Percentiles rank a stretch among this genome's conserved stretches.
Conservation (phyloP, 2,329 filamentous ascomycete genomes). For the Tolypocladium guangdongense region DNA sequence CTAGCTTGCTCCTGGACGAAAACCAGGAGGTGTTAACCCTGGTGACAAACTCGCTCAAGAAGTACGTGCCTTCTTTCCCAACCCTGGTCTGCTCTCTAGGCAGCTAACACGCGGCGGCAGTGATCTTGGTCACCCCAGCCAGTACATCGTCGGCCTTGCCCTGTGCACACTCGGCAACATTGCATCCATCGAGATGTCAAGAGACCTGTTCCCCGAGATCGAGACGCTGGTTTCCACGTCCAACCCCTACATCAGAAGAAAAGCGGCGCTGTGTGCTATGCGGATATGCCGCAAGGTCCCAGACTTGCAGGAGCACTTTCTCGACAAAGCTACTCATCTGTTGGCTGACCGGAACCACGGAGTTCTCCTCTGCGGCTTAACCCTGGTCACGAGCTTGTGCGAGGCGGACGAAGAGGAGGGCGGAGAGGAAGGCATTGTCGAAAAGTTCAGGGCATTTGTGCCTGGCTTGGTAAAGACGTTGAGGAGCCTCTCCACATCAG, state of each 20-base stretch:
- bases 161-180: conserved; percentile 97
- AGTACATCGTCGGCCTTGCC: conserved; percentile 94
- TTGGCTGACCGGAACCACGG: conserved; percentile 92
- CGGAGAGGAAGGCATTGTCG: conserved; percentile 79
- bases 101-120: conserved; percentile 33
- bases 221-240: conserved; percentile 83
- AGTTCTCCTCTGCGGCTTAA: conserved; percentile 84
- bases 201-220: conserved; percentile 93
- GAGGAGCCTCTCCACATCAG: conserved; percentile 86
- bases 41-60: conserved; percentile 95
- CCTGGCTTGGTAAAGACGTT: conserved; percentile 78
- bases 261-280: conserved; percentile 98
- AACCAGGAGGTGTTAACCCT: conserved; percentile 96
- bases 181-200: conserved; percentile 94
- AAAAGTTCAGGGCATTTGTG: conserved; percentile 83
- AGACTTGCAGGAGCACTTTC: conserved; percentile 91
- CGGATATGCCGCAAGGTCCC: conserved; percentile 96
- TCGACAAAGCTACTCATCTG: conserved; percentile 84
- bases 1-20: conserved; percentile 91
- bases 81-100: neutral
- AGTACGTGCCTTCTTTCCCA: conserved; percentile 46
- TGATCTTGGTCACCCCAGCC: conserved; percentile 92
- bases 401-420: conserved; percentile 90
- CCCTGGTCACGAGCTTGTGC: conserved; percentile 82
- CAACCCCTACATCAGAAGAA: conserved; percentile 96